Conservation (phyloP, 1,284 basidiomycete species). For the Cutaneotrichosporon spelunceum region DNA sequence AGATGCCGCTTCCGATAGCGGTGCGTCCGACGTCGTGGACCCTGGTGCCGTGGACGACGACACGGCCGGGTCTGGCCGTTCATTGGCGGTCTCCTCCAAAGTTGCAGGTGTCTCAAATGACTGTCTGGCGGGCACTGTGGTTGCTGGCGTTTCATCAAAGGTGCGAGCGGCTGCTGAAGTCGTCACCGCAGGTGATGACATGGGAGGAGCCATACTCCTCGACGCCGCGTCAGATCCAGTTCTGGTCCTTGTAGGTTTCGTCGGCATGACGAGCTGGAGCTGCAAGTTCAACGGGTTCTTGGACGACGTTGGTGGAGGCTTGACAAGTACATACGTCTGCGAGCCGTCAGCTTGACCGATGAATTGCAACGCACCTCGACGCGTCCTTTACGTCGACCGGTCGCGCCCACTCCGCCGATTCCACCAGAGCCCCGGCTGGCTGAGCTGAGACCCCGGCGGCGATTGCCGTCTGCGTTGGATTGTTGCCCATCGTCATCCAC, state of each 20-base stretch:
- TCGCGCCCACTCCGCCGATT: neutral
- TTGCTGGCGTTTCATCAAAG: neutral
- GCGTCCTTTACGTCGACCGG: conserved; percentile 7
- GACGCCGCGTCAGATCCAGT: conserved; percentile 8
- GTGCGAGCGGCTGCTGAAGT: neutral
- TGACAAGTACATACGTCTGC: conserved; percentile 64
- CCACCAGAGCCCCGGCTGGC: conserved; percentile 9
- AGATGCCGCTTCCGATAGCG: neutral
- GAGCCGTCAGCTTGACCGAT: conserved; percentile 8
- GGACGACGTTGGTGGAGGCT: conserved; percentile 61
- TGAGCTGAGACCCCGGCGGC: conserved; percentile 12
- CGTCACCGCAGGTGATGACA: neutral
- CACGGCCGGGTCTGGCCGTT: neutral
- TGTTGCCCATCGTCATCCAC: conserved; percentile 1
- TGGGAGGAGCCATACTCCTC: neutral
- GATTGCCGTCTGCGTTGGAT: neutral
- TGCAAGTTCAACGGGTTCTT: conserved; percentile 90
- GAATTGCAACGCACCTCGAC: conserved; percentile 13
- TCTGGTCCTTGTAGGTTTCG: conserved; percentile 5
- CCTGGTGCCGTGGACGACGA: neutral
- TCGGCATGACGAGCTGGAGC: conserved; percentile 70
- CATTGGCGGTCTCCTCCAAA: neutral
- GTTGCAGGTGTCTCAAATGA: conserved; percentile 11
- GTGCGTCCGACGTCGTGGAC: conserved; percentile 1
- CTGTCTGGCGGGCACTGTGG: conserved; percentile 14